Evolutionary conservation across 306 rosid species (phyloP).

Genomic region (Pueraria montana): DNA sequence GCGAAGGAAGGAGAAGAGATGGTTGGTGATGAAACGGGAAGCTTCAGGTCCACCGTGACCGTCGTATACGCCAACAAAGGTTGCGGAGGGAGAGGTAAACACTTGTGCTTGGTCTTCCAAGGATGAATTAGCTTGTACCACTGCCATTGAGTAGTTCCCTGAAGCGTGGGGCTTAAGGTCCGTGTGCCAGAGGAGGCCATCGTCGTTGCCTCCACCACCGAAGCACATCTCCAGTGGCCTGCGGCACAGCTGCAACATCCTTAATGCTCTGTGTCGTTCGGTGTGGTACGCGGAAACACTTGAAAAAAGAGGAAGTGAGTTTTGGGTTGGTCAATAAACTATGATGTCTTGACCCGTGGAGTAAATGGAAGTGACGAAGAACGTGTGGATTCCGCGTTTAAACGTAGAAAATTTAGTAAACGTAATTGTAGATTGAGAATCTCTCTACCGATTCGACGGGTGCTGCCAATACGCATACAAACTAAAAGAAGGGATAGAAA

Average conservation of each 20-base stretch:
- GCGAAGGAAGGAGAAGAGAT: slow-evolving; percentile 65
- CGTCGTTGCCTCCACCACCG: slow-evolving; percentile 42
- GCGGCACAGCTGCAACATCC: slow-evolving; percentile 54
- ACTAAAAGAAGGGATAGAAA: background rate
- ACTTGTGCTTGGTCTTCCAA: slow-evolving; percentile 63
- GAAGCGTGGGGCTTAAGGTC: slow-evolving; percentile 49
- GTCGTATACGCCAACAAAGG: slow-evolving; percentile 73
- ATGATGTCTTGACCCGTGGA: slow-evolving; percentile 13
- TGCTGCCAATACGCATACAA: background rate
- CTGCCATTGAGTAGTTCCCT: slow-evolving; percentile 58
- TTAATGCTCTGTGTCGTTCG: background rate
- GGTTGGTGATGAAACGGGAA: slow-evolving; percentile 64
- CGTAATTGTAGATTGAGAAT: background rate
- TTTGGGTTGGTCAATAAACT: slow-evolving; percentile 35
- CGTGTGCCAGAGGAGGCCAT: slow-evolving; percentile 53
- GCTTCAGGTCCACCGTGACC: slow-evolving; percentile 88
- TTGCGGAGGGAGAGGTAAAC: slow-evolving; percentile 53
- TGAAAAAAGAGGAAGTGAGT: slow-evolving; percentile 39
- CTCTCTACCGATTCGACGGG: background rate
- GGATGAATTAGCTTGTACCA: slow-evolving; percentile 56
- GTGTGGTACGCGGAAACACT: slow-evolving; percentile 29
- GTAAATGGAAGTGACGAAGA: slow-evolving; percentile 29
- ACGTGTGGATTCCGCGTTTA: slow-evolving; percentile 68
- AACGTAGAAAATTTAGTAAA: background rate
- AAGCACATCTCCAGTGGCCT: slow-evolving; percentile 56